Evolutionary conservation across 129 eudicot species (phyloP), one percentile per base, ranked within the genome.

Genomic region (Dittrichia graveolens): DNA sequence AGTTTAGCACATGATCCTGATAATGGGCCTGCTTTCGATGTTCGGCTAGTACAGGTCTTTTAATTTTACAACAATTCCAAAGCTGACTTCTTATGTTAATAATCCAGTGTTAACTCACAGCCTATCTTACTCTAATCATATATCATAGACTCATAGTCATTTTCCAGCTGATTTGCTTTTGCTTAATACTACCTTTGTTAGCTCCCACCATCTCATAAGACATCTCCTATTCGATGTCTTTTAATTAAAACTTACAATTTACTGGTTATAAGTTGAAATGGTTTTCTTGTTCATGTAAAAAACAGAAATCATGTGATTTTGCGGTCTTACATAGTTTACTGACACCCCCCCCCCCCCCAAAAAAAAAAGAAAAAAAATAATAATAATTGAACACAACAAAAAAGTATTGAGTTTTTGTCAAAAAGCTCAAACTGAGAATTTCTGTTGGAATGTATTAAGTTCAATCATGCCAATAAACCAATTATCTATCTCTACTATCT

Each of bases 31-130:
- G 99, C 80, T 34, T 81, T 90, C 64, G 91, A 90, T 43, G 91
- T 95, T 49, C 96, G 97, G 54, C 85, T 95, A 7, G 97, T 95
- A 63, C 99, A 95, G 96, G 97, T 95, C 19, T 37, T 61, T 71
- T 50, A 47, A 54, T 71, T 71, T 71, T 7, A 61, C 42, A 11
- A n/a, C 65, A 38, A 13, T 65, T 55, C 39, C 24, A 60, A 16
- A 73, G 11, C 42, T 34, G 5, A 12, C 1, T 10, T 14, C 48
- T 8, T 65, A 19, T 52, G n/a, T 15, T 15, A 12, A 14, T 12
- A 37, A 1, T 11, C 61, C 3, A 34, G 35, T 66, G 19, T 56
- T 24, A 24, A 24, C 31, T 24, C 31, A 24, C 31, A 24, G 31
- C 31, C 31, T 24, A 24, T 24, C 31, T 24, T 24, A 24, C 2